Percentiles rank a stretch among this genome's conserved stretches.
Evolutionary conservation across 2,329 filamentous ascomycete species (phyloP).

Genomic region (Bipolaris cookei): DNA sequence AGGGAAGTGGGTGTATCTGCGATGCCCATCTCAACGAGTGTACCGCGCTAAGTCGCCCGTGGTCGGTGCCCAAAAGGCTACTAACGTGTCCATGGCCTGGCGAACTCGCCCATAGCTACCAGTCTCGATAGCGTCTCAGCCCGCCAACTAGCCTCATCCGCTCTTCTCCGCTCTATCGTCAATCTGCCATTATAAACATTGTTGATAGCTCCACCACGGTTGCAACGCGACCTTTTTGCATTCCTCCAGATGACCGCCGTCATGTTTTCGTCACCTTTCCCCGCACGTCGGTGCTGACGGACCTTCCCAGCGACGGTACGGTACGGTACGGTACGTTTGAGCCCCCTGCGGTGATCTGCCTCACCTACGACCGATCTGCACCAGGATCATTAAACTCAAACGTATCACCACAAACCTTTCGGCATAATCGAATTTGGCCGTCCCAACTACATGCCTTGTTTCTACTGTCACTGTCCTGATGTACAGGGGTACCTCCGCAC

Average conservation of each 20-base stretch:
- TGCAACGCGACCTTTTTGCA: background rate
- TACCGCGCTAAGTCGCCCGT: background rate
- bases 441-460: background rate
- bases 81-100: slow-evolving; percentile 1
- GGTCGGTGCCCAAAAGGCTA: background rate
- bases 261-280: background rate
- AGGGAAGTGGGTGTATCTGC: background rate
- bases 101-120: background rate
- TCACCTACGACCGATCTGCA: background rate
- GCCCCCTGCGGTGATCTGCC: slow-evolving; percentile 5
- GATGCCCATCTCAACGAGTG: background rate
- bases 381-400: background rate
- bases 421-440: background rate
- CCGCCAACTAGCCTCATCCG: background rate
- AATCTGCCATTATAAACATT: background rate
- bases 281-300: background rate
- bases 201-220: background rate
- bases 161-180: background rate
- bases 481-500: no score
- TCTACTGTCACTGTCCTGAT: background rate
- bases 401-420: background rate
- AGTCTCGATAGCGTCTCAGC: background rate
- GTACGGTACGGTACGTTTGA: background rate
- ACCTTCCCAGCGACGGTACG: background rate
- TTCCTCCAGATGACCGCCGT: background rate